Evolutionary conservation across 2,329 filamentous ascomycete species (phyloP).

Genomic region (Didymella keratinophila): DNA sequence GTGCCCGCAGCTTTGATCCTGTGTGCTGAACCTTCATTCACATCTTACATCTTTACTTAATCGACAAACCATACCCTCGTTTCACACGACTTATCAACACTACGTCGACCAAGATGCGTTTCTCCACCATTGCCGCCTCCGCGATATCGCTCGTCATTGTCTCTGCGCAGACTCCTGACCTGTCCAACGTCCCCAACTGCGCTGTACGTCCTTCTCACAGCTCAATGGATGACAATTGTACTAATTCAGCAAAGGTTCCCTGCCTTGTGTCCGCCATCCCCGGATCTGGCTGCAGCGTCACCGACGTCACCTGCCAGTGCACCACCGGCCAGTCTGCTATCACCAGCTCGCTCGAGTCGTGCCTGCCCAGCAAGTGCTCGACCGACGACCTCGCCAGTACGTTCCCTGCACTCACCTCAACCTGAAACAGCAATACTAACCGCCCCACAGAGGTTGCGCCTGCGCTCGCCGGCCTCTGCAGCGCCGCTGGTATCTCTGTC

Average conservation of each 20-base stretch:
- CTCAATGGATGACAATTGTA: background rate
- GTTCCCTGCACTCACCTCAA: conserved; percentile 22
- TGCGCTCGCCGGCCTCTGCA: conserved; percentile 42
- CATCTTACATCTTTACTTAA: conserved; percentile 5
- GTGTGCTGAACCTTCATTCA: conserved; percentile 7
- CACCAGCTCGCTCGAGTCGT: conserved; percentile 50
- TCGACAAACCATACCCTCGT: conserved; percentile 11
- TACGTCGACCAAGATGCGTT: conserved; percentile 41
- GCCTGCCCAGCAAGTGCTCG: conserved; percentile 51
- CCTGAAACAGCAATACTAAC: background rate
- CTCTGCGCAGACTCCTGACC: conserved; percentile 37
- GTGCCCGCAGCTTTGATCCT: background rate
- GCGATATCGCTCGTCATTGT: conserved; percentile 39
- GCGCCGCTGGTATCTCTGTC: conserved; percentile 35
- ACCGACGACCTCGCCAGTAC: conserved; percentile 50
- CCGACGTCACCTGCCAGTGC: conserved; percentile 63
- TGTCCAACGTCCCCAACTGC: conserved; percentile 38
- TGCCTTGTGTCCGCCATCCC: conserved; percentile 60
- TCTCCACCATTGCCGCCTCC: conserved; percentile 38
- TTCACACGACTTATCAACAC: conserved; percentile 5
- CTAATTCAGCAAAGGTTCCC: conserved; percentile 44
- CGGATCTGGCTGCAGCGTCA: conserved; percentile 56
- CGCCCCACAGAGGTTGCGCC: conserved; percentile 27
- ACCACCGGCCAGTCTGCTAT: conserved; percentile 51
- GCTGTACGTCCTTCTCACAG: conserved; percentile 37